A percentile compares a stretch with the other conserved stretches of the same genome.
Conservation (phyloP, 2,329 filamentous ascomycete genomes). For the Ceratocystis colombiana region DNA sequence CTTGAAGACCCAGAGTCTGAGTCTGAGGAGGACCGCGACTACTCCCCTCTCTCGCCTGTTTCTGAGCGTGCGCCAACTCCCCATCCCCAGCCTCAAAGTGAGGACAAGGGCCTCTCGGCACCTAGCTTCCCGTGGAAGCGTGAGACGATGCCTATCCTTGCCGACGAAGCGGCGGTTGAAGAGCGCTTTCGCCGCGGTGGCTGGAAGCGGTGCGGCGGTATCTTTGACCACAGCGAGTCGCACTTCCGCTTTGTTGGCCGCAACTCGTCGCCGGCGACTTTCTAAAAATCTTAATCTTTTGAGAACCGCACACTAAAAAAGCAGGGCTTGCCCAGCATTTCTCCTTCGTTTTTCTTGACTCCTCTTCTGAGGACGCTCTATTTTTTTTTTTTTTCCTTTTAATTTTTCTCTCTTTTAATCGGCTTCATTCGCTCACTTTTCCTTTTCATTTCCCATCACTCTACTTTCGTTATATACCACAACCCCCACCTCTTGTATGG, state of each 20-base stretch:
- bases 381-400: slow-evolving; percentile 8
- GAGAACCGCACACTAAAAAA: neutral
- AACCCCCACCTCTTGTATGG: slow-evolving; percentile 19
- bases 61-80: slow-evolving; percentile 19
- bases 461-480: slow-evolving; percentile 23
- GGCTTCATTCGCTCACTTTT: slow-evolving; percentile 6
- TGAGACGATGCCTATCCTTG: slow-evolving; percentile 21
- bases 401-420: slow-evolving; percentile 7
- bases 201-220: slow-evolving; percentile 29
- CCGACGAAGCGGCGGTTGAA: slow-evolving; percentile 27
- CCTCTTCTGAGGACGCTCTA: neutral
- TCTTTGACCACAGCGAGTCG: slow-evolving; percentile 26
- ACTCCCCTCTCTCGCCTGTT: slow-evolving; percentile 20
- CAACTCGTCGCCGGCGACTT: slow-evolving; percentile 25
- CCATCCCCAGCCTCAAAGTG: slow-evolving; percentile 20
- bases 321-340: slow-evolving; percentile 3
- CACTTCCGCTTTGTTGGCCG: slow-evolving; percentile 25
- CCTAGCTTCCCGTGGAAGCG: slow-evolving; percentile 29
- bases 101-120: slow-evolving; percentile 1
- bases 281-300: slow-evolving; percentile 8
- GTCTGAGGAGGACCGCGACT: slow-evolving; percentile 22
- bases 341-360: slow-evolving; percentile 9
- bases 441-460: slow-evolving; percentile 2
- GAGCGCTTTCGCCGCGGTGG: slow-evolving; percentile 29
- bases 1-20: slow-evolving; percentile 23